A percentile compares a stretch with the other conserved stretches of the same genome.
Evolutionary conservation across 805 yeast species (phyloP).

Genomic region (Priceomyces carsonii): DNA sequence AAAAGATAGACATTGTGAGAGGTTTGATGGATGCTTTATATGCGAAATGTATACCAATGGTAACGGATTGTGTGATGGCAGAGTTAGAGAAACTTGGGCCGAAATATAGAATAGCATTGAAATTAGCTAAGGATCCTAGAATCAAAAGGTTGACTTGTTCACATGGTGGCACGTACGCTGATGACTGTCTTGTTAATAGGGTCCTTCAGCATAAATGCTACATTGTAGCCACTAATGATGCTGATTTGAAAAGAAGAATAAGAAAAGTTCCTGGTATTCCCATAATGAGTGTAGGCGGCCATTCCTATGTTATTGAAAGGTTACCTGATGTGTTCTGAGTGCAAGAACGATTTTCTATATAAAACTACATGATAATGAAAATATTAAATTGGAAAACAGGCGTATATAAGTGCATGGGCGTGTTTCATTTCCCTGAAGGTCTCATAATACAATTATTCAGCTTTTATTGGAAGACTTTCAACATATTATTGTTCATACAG

Average conservation of each 20-base stretch:
- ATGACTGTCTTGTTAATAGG: conserved; percentile 92
- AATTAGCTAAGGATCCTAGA: conserved; percentile 91
- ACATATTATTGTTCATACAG: too few species aligned
- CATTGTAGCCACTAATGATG: conserved; percentile 97
- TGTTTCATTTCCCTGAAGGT: too few species aligned
- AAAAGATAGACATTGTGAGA: conserved; percentile 89
- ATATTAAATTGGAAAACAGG: neutral
- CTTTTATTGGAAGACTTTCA: too few species aligned
- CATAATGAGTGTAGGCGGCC: conserved; percentile 93
- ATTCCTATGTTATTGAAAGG: conserved; percentile 88
- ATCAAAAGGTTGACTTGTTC: conserved; percentile 83
- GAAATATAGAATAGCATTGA: conserved; percentile 87
- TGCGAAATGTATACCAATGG: conserved; percentile 93
- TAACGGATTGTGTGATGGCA: conserved; percentile 98
- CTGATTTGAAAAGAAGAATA: conserved; percentile 89
- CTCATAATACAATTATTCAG: too few species aligned
- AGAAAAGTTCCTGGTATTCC: conserved; percentile 98
- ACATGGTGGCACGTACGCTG: conserved; percentile 97
- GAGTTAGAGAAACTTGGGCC: conserved; percentile 96
- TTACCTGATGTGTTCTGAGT: conserved; percentile 87
- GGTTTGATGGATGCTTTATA: conserved; percentile 96
- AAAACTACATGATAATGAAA: too few species aligned
- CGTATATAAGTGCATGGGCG: too few species aligned
- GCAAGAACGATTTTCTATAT: too few species aligned
- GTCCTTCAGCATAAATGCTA: conserved; percentile 96